These are phyloP conservation scores for Zygoascus meyerae DNA, from an alignment of 1,139 yeast genomes.

Conservation along the genomic window DNA sequence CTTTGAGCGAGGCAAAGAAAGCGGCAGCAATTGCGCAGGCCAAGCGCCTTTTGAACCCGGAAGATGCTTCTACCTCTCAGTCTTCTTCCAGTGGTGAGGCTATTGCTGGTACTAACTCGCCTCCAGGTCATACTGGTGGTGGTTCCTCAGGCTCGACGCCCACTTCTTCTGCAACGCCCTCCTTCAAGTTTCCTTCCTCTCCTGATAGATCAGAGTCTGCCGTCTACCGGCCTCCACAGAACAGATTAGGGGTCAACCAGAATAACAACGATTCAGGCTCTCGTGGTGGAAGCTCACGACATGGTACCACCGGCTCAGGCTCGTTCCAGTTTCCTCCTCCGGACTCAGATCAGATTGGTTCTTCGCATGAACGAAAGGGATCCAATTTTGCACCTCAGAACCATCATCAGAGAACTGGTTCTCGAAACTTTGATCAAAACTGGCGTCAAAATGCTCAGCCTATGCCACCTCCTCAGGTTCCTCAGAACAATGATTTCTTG, in stretches of 20 bases:
- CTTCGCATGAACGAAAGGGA: slow-evolving; percentile 14
- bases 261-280: not conserved
- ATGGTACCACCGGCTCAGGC: not conserved
- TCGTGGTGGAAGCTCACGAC: not conserved
- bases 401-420: slow-evolving; percentile 41
- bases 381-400: slow-evolving; percentile 16
- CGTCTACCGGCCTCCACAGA: slow-evolving; percentile 10
- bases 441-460: slow-evolving; percentile 31
- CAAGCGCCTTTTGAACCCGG: slow-evolving; percentile 24
- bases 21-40: slow-evolving; percentile 93
- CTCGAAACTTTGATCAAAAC: slow-evolving; percentile 47
- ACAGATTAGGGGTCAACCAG: not conserved
- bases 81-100: slow-evolving; percentile 2
- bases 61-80: slow-evolving; percentile 8
- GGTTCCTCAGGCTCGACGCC: slow-evolving; percentile 19
- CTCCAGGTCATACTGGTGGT: slow-evolving; percentile 13
- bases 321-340: slow-evolving; percentile 41
- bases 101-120: not conserved
- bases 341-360: slow-evolving; percentile 21
- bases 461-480: slow-evolving; percentile 24
- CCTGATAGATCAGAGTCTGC: slow-evolving; percentile 29
- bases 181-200: slow-evolving; percentile 51
- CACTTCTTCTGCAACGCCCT: not conserved
- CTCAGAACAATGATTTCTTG: slow-evolving; percentile 14
- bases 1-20: slow-evolving; percentile 88